Conservation (phyloP, 179 eudicot genomes). For the Beta corolliflora region DNA sequence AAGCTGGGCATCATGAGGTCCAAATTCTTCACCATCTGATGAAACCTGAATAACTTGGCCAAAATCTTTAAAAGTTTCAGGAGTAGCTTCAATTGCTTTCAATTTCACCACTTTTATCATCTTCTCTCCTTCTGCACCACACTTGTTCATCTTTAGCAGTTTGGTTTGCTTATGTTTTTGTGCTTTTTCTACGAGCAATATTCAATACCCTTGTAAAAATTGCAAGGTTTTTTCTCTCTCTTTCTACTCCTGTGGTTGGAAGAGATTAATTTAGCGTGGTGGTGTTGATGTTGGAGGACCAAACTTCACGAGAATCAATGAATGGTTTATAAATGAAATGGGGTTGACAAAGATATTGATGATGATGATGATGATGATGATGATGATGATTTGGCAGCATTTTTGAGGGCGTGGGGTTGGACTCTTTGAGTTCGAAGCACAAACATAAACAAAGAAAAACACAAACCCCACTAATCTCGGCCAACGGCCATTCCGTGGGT, state of each 20-base stretch:
- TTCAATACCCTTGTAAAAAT: too few relatives aligned
- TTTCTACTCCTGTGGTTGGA: not conserved
- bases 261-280: not conserved
- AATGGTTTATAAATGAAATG: not conserved
- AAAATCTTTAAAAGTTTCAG: constrained; percentile 66
- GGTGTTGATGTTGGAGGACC: too few relatives aligned
- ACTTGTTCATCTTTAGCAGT: not conserved
- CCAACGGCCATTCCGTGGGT: too few relatives aligned
- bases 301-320: not conserved
- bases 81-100: constrained; percentile 71
- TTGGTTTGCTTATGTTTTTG: not conserved
- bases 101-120: constrained; percentile 36
- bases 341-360: not conserved
- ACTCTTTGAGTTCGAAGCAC: too few relatives aligned
- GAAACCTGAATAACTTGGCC: constrained; percentile 77
- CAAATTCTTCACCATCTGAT: constrained; percentile 62
- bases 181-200: not conserved
- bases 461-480: too few relatives aligned
- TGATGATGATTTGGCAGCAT: too few relatives aligned
- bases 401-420: too few relatives aligned
- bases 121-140: not conserved
- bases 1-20: constrained; percentile 83
- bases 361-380: too few relatives aligned
- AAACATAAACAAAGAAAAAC: too few relatives aligned
- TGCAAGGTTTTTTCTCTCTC: too few relatives aligned